Evolutionary conservation across 257 asterid species (phyloP), one percentile per base, ranked within the genome.

Genomic region (Fraxinus quadrangulata): DNA sequence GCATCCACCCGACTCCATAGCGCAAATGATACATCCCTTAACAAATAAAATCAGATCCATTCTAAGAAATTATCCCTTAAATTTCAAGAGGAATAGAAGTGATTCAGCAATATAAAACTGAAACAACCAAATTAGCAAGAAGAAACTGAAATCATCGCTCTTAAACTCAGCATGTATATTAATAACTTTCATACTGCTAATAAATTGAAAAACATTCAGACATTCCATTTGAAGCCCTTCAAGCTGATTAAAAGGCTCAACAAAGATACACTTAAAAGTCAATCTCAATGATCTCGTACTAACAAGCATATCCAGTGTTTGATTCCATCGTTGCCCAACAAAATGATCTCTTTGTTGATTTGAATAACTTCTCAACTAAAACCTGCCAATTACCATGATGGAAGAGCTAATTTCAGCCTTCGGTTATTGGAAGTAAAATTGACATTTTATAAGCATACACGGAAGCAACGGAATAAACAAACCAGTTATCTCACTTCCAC

Each of bases 381-480:
- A 79, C 88, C 89, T 87, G 91, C 73, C 78, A 76, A 47, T 1
- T 19, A 42, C 14, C 33, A 54, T 77, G 34, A 65, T 49, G 40
- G 26, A 61, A 36, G 31, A 1, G 26, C 39, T 66, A 30, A 47
- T 28, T 42, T 49, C 13, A 21, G 34, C 19, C 39, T 74, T 37
- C 65, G 75, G 73, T 69, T 37, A 78, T 33, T 42, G 26, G 26
- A 67, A 79, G 59, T 17, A 23, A 28, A 24, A 61, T 42, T 5
- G 47, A 63, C 73, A 49, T 23, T 47, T 11, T 67, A 61, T 67
- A 36, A 68, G 74, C 70, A 76, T 13, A 30, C 42, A 24, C 17
- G 66, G 56, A 21, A 6, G 4, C n/a, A 4, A 78, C 45, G 26
- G 17, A 17, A 72, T 40, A 77, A 59, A 36, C 51, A 36, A 4